Conservation (phyloP, 2,329 filamentous ascomycete genomes). For the Helotiales sp. region DNA sequence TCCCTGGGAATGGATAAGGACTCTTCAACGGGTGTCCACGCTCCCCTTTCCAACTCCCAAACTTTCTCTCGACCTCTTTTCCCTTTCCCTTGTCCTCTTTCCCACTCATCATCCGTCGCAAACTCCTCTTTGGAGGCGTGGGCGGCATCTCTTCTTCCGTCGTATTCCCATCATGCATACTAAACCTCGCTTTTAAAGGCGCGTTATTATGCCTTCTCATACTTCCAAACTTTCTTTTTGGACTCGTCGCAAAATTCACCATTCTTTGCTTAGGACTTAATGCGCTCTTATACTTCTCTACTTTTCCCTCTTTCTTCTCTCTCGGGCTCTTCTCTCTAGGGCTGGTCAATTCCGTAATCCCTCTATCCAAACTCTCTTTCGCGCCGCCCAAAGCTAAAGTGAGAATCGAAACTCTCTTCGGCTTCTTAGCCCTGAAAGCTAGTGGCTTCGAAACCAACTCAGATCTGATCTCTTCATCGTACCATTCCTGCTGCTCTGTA, state of each 20-base stretch:
- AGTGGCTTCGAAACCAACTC: conserved; percentile 1
- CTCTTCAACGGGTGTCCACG: conserved; percentile 23
- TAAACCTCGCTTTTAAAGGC: background rate
- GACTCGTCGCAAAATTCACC: no score
- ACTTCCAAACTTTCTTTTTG: background rate
- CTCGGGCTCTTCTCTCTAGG: no score
- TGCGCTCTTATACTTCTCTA: no score
- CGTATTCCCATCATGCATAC: background rate
- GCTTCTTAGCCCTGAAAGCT: background rate
- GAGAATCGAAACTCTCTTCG: background rate
- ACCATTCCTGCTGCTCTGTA: background rate
- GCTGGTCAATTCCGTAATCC: conserved; percentile 3
- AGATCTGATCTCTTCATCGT: background rate
- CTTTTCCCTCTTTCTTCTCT: no score
- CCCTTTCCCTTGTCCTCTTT: no score
- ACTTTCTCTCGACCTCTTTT: conserved; percentile 8
- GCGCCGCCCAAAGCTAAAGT: background rate
- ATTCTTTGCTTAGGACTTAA: no score
- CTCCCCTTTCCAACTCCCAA: no score
- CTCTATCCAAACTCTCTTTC: background rate
- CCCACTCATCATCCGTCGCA: background rate
- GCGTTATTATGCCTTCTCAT: conserved; percentile 1
- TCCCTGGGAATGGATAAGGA: conserved; percentile 20
- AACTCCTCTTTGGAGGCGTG: background rate
- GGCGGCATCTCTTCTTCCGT: background rate